These are phyloP conservation scores for Naematelia encephala DNA, from an alignment of 768 basidiomycete genomes.

Conservation along the genomic window DNA sequence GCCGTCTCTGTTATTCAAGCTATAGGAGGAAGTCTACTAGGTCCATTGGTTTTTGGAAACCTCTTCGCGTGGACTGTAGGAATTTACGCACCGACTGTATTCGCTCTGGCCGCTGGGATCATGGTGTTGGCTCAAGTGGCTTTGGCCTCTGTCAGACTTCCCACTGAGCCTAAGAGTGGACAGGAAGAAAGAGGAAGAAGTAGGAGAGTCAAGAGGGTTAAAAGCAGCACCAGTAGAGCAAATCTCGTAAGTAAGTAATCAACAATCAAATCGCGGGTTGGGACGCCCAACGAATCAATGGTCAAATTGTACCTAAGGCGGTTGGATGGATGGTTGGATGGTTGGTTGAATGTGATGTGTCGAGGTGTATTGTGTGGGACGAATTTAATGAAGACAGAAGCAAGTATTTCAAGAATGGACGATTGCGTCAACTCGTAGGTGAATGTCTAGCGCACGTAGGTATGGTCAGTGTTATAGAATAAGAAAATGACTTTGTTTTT, in stretches of 20 bases:
- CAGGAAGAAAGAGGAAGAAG: constrained; percentile 35
- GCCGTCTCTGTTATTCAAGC: constrained; percentile 72
- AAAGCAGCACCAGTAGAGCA: constrained; percentile 15
- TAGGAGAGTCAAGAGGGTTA: constrained; percentile 35
- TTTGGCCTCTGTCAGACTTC: constrained; percentile 20
- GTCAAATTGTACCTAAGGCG: too few species aligned
- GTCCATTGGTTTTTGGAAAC: constrained; percentile 69
- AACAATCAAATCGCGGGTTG: too few species aligned
- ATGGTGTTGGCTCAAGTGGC: constrained; percentile 24
- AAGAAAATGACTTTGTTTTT: too few species aligned
- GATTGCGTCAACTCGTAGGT: too few species aligned
- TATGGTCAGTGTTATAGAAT: background rate
- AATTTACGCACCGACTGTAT: constrained; percentile 65
- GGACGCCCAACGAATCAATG: too few species aligned
- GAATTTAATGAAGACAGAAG: background rate
- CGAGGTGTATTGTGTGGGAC: background rate
- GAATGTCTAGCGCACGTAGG: too few species aligned
- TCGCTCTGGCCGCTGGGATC: constrained; percentile 57
- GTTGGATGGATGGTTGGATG: background rate
- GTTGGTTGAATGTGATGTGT: background rate
- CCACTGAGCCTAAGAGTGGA: constrained; percentile 8
- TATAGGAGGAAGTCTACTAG: constrained; percentile 62
- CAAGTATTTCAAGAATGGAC: too few species aligned
- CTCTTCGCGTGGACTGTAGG: constrained; percentile 70
- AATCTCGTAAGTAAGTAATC: background rate